Conservation (phyloP, 306 rosid species). For the Lupinus albus region DNA sequence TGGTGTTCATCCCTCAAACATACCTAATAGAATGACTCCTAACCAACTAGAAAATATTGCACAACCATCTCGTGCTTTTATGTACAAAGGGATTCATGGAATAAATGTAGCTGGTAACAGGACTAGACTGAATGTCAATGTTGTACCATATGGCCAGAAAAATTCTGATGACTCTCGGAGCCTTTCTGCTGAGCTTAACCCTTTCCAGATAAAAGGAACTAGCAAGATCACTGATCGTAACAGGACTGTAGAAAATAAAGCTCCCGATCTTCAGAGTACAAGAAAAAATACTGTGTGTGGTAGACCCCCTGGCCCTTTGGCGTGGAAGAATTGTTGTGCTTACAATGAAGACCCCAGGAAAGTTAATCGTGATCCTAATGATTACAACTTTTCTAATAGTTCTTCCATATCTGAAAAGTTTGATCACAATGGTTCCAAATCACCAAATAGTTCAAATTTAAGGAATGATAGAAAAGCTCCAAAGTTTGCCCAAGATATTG, state of each 20-base stretch:
- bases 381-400: constrained; percentile 64
- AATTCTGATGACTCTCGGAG: constrained; percentile 62
- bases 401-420: constrained; percentile 55
- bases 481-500: constrained; percentile 34
- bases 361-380: constrained; percentile 61
- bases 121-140: constrained; percentile 74
- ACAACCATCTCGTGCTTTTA: constrained; percentile 56
- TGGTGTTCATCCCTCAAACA: constrained; percentile 56
- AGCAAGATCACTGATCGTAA: constrained; percentile 66
- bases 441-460: constrained; percentile 48
- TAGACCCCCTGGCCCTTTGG: constrained; percentile 65
- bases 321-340: constrained; percentile 80
- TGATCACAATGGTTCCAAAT: constrained; percentile 48
- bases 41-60: constrained; percentile 53
- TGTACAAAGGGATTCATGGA: constrained; percentile 72
- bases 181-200: constrained; percentile 91
- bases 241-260: constrained; percentile 66
- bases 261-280: constrained; percentile 58
- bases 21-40: constrained; percentile 49
- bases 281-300: constrained; percentile 56
- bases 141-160: constrained; percentile 74
- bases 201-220: constrained; percentile 86
- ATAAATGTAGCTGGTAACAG: constrained; percentile 70
- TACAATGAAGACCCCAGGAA: constrained; percentile 75
- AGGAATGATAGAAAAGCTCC: constrained; percentile 45